Evolutionary conservation across 1,284 basidiomycete genomes (phyloP).

Genomic region (Apiotrichum domesticum): DNA sequence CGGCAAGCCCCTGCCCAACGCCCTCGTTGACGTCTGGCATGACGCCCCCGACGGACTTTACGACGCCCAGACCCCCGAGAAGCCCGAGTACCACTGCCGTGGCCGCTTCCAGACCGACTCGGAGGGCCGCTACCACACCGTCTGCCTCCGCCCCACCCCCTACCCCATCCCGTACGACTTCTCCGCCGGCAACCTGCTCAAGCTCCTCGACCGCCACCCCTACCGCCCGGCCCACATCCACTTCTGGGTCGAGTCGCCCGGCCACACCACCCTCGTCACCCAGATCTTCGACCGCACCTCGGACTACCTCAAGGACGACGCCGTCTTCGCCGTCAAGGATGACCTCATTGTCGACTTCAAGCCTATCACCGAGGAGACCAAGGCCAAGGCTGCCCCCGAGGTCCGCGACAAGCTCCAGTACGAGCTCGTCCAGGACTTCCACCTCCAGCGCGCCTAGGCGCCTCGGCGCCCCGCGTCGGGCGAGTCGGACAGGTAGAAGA

Average conservation of each 20-base stretch:
- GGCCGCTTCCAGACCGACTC: constrained; percentile 40
- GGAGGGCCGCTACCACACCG: constrained; percentile 35
- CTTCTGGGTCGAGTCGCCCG: constrained; percentile 31
- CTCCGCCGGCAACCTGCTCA: constrained; percentile 40
- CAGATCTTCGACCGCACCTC: constrained; percentile 44
- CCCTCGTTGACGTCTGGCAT: constrained; percentile 46
- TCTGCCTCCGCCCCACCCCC: constrained; percentile 41
- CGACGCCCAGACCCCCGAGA: constrained; percentile 43
- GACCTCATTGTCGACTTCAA: constrained; percentile 22
- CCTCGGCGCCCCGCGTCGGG: too few relatives aligned
- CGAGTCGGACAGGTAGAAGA: too few relatives aligned
- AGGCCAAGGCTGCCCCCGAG: constrained; percentile 2
- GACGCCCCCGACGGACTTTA: constrained; percentile 44
- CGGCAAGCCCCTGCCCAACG: constrained; percentile 40
- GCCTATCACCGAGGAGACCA: constrained; percentile 14
- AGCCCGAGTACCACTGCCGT: constrained; percentile 41
- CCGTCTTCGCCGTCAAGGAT: constrained; percentile 47
- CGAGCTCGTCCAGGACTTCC: constrained; percentile 26
- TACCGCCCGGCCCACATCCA: constrained; percentile 47
- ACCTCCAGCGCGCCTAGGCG: constrained; percentile 10
- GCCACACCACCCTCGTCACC: constrained; percentile 33
- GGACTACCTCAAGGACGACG: constrained; percentile 43
- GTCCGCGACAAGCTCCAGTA: constrained; percentile 16
- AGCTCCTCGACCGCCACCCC: constrained; percentile 39
- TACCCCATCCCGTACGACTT: constrained; percentile 47